Base-by-base conservation (phyloP, 169 alveolate species). In the Fabrea salina region DNA sequence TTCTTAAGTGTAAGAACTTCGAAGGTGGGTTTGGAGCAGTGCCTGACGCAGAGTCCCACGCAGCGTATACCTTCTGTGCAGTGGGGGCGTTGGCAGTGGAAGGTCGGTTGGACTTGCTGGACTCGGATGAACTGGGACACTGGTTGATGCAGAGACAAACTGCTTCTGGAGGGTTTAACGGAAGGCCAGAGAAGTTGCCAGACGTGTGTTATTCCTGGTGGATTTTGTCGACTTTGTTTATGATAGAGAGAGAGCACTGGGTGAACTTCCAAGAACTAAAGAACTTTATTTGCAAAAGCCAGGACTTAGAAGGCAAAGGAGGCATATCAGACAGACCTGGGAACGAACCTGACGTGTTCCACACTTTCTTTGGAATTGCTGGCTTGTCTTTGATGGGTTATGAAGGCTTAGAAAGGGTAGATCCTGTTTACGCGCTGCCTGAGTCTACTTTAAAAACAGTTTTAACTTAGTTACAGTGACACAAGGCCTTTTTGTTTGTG, bases 141-240 rank as follows among this genome's bases (percentile, higher is more conserved):
- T 97, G 99, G 99, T 82, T 97, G 22, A 86, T 96, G 66, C 94
- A 95, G 43, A 88, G 99, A 66, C 96, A 97, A 84, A 96, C 98
- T 39, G 85, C 82, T 40, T 87, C 95, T 78, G 99, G 99, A 27
- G 99, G 99, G 39, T 96, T 96, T 72, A 97, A 97, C 88, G 99
- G 99, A 32, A 92, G 99, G 67, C 98, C 99, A 32, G 99, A 97
- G 84, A 97, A 97, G 89, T 87, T 96, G 41, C 97, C 99, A 5
- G 99, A 97, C 82, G 98, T 97, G 6, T 97, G 99, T 78, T 97
- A 97, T 85, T 95, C 99, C 32, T 97, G 99, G 99, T 97, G 99
- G 99, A 96, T 96, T 40, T 90, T 93, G 41, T 91, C 98, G 27
- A 85, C 97, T 41, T 88, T 95, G 67, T 84, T 84, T 85, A 88